A percentile compares a stretch with the other conserved stretches of the same genome.
These are phyloP conservation scores for Botrytis aclada DNA, from an alignment of 2,329 filamentous ascomycete species.

Conservation along the genomic window DNA sequence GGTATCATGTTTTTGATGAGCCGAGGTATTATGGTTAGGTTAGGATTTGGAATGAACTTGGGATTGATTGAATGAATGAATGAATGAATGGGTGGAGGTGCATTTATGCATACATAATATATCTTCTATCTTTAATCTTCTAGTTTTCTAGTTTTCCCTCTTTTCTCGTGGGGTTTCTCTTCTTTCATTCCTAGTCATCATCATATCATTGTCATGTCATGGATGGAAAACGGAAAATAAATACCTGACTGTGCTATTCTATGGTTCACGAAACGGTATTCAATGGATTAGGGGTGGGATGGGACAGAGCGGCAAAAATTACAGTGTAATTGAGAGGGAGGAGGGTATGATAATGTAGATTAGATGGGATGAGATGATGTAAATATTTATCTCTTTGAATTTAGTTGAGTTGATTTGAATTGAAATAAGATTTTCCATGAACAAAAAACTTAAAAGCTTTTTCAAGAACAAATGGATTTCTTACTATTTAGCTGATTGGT, in stretches of 20 bases:
- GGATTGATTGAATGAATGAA: not conserved
- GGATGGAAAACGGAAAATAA: not conserved
- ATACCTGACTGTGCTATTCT: not conserved
- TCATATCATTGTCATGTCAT: not conserved
- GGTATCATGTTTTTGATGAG: conserved; percentile 93
- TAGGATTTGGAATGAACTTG: conserved; percentile 16
- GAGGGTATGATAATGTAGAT: not conserved
- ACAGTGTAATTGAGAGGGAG: not conserved
- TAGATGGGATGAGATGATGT: not conserved
- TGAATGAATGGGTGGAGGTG: not conserved
- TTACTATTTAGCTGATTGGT: too few species aligned
- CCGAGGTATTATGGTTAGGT: conserved; percentile 62
- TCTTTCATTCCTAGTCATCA: not conserved
- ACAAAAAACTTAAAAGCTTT: too few species aligned
- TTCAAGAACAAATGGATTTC: too few species aligned
- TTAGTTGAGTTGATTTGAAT: too few species aligned
- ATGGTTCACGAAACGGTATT: not conserved
- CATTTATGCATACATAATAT: not conserved
- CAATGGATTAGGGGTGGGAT: not conserved
- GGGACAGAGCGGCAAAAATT: not conserved
- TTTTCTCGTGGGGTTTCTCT: not conserved
- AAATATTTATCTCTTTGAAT: too few species aligned
- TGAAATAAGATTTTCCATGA: too few species aligned
- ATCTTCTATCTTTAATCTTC: not conserved
- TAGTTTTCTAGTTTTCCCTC: not conserved